Percentiles rank a stretch among this genome's conserved stretches.
These are phyloP conservation scores for Lipomyces japonicus DNA, from an alignment of 805 yeast species.

Conservation along the genomic window DNA sequence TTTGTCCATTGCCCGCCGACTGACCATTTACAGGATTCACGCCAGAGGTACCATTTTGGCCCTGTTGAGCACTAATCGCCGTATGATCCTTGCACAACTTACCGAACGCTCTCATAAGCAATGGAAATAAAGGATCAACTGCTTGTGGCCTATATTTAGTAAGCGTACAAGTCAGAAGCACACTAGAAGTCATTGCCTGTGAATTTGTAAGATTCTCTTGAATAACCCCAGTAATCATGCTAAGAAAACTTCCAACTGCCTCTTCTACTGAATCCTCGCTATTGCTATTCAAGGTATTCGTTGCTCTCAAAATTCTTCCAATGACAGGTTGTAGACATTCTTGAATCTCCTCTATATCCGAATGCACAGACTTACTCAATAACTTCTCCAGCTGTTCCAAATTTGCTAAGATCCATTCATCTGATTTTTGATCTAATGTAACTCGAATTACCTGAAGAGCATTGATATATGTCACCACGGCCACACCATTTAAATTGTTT, in stretches of 20 bases:
- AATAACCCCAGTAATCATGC: conserved; percentile 60
- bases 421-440: conserved; percentile 70
- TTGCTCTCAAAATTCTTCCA: conserved; percentile 62
- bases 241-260: conserved; percentile 59
- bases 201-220: conserved; percentile 71
- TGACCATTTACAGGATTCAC: conserved; percentile 9
- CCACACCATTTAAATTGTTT: conserved; percentile 62
- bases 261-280: conserved; percentile 54
- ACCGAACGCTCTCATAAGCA: conserved; percentile 80
- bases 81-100: conserved; percentile 86
- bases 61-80: conserved; percentile 52
- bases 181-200: conserved; percentile 76
- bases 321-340: conserved; percentile 76
- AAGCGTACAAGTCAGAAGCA: conserved; percentile 65
- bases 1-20: not conserved
- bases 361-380: conserved; percentile 73
- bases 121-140: conserved; percentile 70
- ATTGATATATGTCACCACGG: conserved; percentile 69
- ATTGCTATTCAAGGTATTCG: conserved; percentile 46
- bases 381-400: conserved; percentile 65
- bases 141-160: conserved; percentile 69
- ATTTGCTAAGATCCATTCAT: conserved; percentile 76
- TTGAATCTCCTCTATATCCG: conserved; percentile 83
- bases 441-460: conserved; percentile 86
- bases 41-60: conserved; percentile 29